Evolutionary conservation across 1,284 basidiomycete genomes (phyloP).

Genomic region (Tetrapyrgos nigripes): DNA sequence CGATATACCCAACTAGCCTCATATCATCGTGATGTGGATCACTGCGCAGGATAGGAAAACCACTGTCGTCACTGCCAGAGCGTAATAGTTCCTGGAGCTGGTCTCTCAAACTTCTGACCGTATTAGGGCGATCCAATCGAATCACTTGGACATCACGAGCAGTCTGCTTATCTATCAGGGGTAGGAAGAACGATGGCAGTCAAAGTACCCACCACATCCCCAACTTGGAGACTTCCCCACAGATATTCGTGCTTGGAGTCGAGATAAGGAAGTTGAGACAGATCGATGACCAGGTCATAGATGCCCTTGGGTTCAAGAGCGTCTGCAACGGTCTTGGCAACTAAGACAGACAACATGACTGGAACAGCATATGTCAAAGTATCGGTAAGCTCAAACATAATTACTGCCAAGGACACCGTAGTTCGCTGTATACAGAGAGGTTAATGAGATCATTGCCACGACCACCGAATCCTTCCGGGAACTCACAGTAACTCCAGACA

Average conservation of each 20-base stretch:
- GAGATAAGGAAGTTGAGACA: conserved; percentile 83
- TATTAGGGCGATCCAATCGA: conserved; percentile 71
- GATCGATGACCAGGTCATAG: conserved; percentile 94
- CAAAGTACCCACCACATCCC: conserved; percentile 69
- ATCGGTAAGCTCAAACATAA: conserved; percentile 96
- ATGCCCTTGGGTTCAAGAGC: conserved; percentile 94
- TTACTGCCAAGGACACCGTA: conserved; percentile 93
- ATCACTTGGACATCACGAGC: conserved; percentile 72
- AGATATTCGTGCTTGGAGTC: conserved; percentile 89
- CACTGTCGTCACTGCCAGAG: conserved; percentile 79
- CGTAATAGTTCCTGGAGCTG: conserved; percentile 62
- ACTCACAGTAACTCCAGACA: conserved; percentile 87
- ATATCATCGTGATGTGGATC: conserved; percentile 49
- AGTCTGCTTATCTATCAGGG: conserved; percentile 47
- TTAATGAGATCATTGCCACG: conserved; percentile 9
- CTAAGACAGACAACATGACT: conserved; percentile 89
- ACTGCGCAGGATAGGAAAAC: conserved; percentile 83
- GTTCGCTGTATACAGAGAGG: conserved; percentile 58
- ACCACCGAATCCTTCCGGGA: neutral
- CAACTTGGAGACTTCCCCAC: conserved; percentile 81
- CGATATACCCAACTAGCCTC: conserved; percentile 92
- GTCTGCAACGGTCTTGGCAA: conserved; percentile 94
- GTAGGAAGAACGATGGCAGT: conserved; percentile 5
- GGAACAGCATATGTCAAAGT: conserved; percentile 95
- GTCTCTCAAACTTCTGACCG: conserved; percentile 71